phyloP scores from a whole-genome alignment of 129 eudicot species.

The Helichrysum umbraculigerum region DNA sequence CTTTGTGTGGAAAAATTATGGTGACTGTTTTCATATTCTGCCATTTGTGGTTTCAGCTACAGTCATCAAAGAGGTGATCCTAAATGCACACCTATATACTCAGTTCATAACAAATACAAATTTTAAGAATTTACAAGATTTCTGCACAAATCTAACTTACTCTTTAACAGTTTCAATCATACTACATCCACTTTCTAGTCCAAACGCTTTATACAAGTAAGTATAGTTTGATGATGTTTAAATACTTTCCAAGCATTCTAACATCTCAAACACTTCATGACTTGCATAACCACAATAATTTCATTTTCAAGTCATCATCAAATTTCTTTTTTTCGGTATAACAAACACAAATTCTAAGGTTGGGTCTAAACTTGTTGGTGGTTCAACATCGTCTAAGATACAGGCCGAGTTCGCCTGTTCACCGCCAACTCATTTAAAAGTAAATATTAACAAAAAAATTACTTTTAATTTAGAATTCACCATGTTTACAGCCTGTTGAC shows the following conservation, averaged over 20 bases:
- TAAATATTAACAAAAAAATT: too few species aligned
- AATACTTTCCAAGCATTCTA: too few species aligned
- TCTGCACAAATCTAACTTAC: too few species aligned
- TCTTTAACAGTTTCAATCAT: too few species aligned
- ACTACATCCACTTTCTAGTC: too few species aligned
- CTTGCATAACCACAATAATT: not conserved
- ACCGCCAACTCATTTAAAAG: not conserved
- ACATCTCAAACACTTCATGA: not conserved
- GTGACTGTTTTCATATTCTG: slow-evolving; percentile 52
- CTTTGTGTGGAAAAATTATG: slow-evolving; percentile 38
- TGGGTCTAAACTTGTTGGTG: not conserved
- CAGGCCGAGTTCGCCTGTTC: not conserved
- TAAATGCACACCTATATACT: not conserved
- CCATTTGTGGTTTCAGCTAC: slow-evolving; percentile 36
- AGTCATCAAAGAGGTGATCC: not conserved
- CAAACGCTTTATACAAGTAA: not conserved
- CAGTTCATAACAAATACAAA: not conserved
- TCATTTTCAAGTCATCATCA: not conserved
- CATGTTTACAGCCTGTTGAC: not conserved
- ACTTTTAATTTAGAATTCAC: too few species aligned
- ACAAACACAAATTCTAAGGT: not conserved
- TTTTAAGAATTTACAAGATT: too few species aligned
- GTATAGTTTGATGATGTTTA: not conserved
- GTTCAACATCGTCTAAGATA: not conserved
- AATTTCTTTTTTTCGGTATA: not conserved